These are phyloP conservation scores for Oleoguttula mirabilis DNA, from an alignment of 495 filamentous ascomycete species.

Conservation along the genomic window DNA sequence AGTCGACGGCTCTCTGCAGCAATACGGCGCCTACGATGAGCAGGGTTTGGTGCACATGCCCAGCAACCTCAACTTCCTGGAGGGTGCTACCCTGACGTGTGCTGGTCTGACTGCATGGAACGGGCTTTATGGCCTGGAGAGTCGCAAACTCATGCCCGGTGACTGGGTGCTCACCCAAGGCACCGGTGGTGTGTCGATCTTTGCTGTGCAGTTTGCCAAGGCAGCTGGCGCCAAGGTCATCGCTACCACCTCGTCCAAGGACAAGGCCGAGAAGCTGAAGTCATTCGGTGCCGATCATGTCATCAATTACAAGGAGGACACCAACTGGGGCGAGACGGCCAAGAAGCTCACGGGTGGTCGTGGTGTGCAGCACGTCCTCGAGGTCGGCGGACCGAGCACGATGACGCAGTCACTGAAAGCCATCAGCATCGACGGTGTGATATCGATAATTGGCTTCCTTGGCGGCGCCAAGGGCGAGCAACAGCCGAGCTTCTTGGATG, in stretches of 20 bases:
- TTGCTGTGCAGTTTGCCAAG: conserved; percentile 71
- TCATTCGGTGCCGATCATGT: conserved; percentile 65
- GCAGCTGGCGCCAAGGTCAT: conserved; percentile 72
- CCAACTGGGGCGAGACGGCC: conserved; percentile 67
- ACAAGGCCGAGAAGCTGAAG: conserved; percentile 55
- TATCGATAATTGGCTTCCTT: conserved; percentile 34
- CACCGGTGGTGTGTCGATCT: conserved; percentile 70
- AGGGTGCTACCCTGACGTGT: conserved; percentile 58
- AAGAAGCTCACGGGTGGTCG: conserved; percentile 46
- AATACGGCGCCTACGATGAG: conserved; percentile 62
- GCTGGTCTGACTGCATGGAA: conserved; percentile 77
- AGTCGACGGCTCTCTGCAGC: conserved; percentile 56
- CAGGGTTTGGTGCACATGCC: conserved; percentile 57
- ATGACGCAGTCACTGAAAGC: conserved; percentile 24
- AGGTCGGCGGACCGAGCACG: conserved; percentile 33
- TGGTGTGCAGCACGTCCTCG: conserved; percentile 55
- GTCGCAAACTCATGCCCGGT: conserved; percentile 50
- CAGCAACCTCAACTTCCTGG: conserved; percentile 45
- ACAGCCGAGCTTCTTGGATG: conserved; percentile 28
- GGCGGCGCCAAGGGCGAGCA: conserved; percentile 26
- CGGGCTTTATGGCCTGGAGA: conserved; percentile 55
- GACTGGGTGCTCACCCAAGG: conserved; percentile 66
- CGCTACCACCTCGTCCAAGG: conserved; percentile 58
- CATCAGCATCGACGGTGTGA: conserved; percentile 31
- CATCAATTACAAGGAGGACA: conserved; percentile 60